Evolutionary conservation across 2,329 filamentous ascomycete species (phyloP), one percentile per base, ranked within the genome.

Genomic region (Amauroascus verrucosus): DNA sequence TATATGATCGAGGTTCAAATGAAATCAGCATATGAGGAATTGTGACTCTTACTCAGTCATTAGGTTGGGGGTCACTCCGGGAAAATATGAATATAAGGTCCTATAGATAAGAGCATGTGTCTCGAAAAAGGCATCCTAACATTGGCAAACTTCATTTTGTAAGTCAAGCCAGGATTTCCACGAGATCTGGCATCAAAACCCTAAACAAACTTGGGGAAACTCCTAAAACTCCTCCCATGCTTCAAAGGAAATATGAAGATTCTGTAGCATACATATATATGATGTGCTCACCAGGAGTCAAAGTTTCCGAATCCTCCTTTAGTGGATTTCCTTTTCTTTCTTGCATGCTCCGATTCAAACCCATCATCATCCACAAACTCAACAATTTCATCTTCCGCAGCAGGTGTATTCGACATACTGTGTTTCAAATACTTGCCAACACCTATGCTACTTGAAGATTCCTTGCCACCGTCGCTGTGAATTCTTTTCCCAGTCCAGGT

Each of bases 401-500:
- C 59, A 56, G 38, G 54, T 54, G 53, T 51, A 51, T 58, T 38
- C 51, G 51, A 46, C 66, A 60, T 57, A 70, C 77, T 77, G 14
- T 77, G 76, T 65, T 87, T 85, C 49, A 98, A 70, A 66, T 97
- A 97, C 68, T 91, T 96, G 6, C 91, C 93, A 8, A 84, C 77
- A 2, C 74, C 75, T 6, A 64, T 69, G 11, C 82, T 81, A 3
- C 69, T 71, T 6, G 71, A 73, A 9, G 69, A 68, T 13, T 69
- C 67, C 26, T 70, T 69, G 13, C 64, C 67, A 0, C 75, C 80
- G 0, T 82, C 85, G 62, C 75, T 77, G 24, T 89, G 76, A 48
- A 98, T 81, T 38, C 90, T 77, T 72, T 97, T 98, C 2, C 93
- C 93, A 2, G 93, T 97, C 93, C 93, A 98, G 2, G 93, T 98